Base-by-base conservation (phyloP, 1,284 basidiomycete species). In the Austroboletus novae-zelandiae region DNA sequence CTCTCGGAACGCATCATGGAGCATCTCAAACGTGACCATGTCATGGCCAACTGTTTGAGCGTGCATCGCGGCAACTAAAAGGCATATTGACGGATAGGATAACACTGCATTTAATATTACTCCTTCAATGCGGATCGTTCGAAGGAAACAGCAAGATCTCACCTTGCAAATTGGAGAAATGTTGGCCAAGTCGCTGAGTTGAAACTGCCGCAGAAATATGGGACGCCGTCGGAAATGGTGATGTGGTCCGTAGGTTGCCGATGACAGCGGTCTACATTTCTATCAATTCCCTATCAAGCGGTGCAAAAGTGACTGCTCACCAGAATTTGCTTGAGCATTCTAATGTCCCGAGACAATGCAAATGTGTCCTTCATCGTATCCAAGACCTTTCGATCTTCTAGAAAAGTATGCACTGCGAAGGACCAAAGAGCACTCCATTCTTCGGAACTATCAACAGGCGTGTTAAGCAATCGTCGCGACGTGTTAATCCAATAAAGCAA, bases 1-100 rank as follows among this genome's bases (percentile, higher is more conserved):
- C 51, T 79, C 78, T 30, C 77, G 76, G 64, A 89, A 87, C 17
- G 74, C 71, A 43, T 88, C 83, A 54, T 83, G 72, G 4, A 92
- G 74, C 84, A 90, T 87, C 63, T 90, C 89, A 62, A 91, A 92
- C 3, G 84, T 91, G 62, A 90, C 78, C 7, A 64, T 64, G 23
- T 83, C 76, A 53, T 91, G 86, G 1, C 89, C 89, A 11, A 77
- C 75, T 2, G 79, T 81, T 35, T 80, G 71, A 9, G 76, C 72
- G 58, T 90, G 89, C 52, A 78, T 70, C 2, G 81, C 77, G 23
- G 89, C 84, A 44, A 91, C 81, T 34, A 91, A 75, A 25, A 92
- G 73, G 61, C 86, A 88, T n/a, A 89, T 67, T 0, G 78, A 74
- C 10, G 89, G 86, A 61, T 91, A 91, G 4, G 84, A 71, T 15